These are phyloP conservation scores for Singerocomus rubriflavus DNA, from an alignment of 1,284 basidiomycete species.

Conservation along the genomic window DNA sequence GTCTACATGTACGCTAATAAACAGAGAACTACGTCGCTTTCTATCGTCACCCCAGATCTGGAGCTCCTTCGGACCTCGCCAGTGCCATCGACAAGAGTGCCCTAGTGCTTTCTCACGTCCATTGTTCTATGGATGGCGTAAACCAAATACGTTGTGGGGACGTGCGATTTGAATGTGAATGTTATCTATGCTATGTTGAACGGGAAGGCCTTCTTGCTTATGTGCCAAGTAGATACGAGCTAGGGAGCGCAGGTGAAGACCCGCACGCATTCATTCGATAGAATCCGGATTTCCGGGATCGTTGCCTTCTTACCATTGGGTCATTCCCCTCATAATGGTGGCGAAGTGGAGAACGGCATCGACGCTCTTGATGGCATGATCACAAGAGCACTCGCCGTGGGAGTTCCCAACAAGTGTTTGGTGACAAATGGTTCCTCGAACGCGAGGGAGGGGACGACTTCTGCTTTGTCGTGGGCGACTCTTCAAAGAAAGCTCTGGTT, in stretches of 20 bases:
- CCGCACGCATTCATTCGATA: conserved; percentile 50
- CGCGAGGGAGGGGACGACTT: conserved; percentile 33
- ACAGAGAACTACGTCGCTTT: conserved; percentile 55
- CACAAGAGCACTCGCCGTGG: conserved; percentile 42
- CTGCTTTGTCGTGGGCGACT: conserved; percentile 50
- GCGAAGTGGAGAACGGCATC: conserved; percentile 53
- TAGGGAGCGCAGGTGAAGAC: conserved; percentile 54
- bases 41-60: conserved; percentile 58
- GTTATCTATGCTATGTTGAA: conserved; percentile 33
- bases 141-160: conserved; percentile 61
- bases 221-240: conserved; percentile 54
- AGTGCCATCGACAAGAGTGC: conserved; percentile 54
- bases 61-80: conserved; percentile 30
- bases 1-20: conserved; percentile 51
- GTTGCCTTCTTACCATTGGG: conserved; percentile 32
- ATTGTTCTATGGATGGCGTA: conserved; percentile 48
- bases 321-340: conserved; percentile 60
- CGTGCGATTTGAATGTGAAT: conserved; percentile 48
- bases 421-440: conserved; percentile 30
- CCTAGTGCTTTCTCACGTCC: conserved; percentile 58
- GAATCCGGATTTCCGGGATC: conserved; percentile 37
- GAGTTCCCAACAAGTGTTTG: conserved; percentile 47
- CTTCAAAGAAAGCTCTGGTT: conserved; percentile 34
- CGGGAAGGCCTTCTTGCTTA: conserved; percentile 41
- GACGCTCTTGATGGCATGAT: conserved; percentile 37